Conservation (phyloP, 768 basidiomycete species). For the Termitomyces sp. region DNA sequence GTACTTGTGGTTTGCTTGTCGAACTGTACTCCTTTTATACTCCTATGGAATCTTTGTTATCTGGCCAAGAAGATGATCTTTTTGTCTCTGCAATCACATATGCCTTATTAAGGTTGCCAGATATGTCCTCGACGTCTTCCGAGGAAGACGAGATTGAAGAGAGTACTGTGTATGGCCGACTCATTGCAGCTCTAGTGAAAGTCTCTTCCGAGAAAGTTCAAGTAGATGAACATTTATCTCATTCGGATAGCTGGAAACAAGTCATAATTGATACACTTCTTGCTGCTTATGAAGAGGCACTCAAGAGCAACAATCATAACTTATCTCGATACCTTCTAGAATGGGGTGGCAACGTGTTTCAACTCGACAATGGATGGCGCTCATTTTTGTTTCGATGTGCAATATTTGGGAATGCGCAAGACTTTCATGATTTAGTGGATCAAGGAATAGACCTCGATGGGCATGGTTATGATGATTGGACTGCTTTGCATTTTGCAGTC, state of each 20-base stretch:
- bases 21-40: too few relatives aligned
- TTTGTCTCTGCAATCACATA: too few relatives aligned
- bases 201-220: too few relatives aligned
- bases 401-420: not conserved
- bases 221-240: not conserved
- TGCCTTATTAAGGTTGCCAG: too few relatives aligned
- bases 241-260: not conserved
- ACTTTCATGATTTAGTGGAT: not conserved
- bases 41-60: too few relatives aligned
- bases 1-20: too few relatives aligned
- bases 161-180: too few relatives aligned
- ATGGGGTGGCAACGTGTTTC: not conserved
- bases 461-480: rapidly evolving
- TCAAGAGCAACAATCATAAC: not conserved
- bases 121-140: too few relatives aligned
- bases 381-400: too few relatives aligned
- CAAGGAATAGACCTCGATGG: not conserved
- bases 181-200: not conserved
- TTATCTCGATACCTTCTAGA: not conserved
- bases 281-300: not conserved
- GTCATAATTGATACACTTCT: not conserved
- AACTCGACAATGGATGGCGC: not conserved
- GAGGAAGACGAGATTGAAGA: too few relatives aligned
- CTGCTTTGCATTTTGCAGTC: not conserved
- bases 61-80: too few relatives aligned